Evolutionary conservation across 768 basidiomycete species (phyloP).

Genomic region (Amanita muscaria): DNA sequence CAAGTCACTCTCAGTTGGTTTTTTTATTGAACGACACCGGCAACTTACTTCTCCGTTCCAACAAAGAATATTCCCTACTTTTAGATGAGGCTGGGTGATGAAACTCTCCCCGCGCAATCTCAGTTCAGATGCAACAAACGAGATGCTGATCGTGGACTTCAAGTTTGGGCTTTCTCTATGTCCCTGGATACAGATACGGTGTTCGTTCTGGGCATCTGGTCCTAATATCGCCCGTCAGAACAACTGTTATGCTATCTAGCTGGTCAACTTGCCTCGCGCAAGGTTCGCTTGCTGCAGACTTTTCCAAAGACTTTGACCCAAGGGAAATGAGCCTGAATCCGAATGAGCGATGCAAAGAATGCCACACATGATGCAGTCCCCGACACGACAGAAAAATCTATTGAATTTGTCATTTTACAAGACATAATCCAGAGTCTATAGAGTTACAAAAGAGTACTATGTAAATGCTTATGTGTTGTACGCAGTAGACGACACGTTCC

Average conservation of each 20-base stretch:
- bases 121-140: constrained; percentile 55
- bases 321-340: constrained; percentile 10
- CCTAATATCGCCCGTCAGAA: constrained; percentile 38
- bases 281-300: constrained; percentile 43
- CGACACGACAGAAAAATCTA: background rate
- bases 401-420: background rate
- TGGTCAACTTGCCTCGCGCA: constrained; percentile 38
- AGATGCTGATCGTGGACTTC: constrained; percentile 33
- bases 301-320: constrained; percentile 13
- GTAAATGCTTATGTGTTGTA: constrained; percentile 48
- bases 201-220: constrained; percentile 48
- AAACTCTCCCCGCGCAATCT: constrained; percentile 52
- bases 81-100: constrained; percentile 61
- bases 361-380: constrained; percentile 49
- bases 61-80: constrained; percentile 54
- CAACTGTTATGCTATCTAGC: constrained; percentile 1
- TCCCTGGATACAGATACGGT: background rate
- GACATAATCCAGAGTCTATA: too few species aligned
- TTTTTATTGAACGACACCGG: background rate
- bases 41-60: constrained; percentile 74
- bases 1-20: background rate
- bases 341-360: constrained; percentile 45
- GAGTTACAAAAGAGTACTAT: too few species aligned
- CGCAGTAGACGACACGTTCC: constrained; percentile 83
- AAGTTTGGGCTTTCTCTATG: background rate